phyloP scores from a whole-genome alignment of 495 filamentous ascomycete species.

The Sordaria brevicollis region DNA sequence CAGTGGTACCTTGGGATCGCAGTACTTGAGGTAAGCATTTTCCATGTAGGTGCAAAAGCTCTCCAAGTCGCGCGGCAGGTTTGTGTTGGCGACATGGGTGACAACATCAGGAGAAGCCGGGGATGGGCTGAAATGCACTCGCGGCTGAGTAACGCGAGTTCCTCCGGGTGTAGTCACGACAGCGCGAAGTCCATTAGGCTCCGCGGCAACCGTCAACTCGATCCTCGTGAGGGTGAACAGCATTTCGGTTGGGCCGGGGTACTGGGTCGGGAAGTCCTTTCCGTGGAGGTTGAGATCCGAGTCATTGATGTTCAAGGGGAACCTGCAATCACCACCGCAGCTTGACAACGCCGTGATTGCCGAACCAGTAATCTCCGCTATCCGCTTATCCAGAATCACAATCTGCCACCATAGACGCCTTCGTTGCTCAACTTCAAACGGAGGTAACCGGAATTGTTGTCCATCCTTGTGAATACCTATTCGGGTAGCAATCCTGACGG shows the following conservation, averaged over 20 bases:
- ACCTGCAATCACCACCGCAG: conserved; percentile 33
- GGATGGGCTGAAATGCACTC: conserved; percentile 24
- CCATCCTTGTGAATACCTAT: conserved; percentile 60
- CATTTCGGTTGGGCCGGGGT: conserved; percentile 40
- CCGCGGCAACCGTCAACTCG: conserved; percentile 38
- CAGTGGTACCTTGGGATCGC: conserved; percentile 51
- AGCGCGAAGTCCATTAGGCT: conserved; percentile 19
- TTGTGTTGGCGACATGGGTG: conserved; percentile 35
- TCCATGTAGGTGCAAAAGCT: conserved; percentile 47
- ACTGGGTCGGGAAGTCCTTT: conserved; percentile 32
- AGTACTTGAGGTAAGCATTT: conserved; percentile 47
- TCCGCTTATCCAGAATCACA: conserved; percentile 51
- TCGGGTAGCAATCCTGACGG: conserved; percentile 56
- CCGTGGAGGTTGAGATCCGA: conserved; percentile 40
- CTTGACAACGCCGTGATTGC: conserved; percentile 47
- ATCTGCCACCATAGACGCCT: conserved; percentile 66
- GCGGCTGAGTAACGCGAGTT: conserved; percentile 16
- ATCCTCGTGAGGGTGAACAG: conserved; percentile 38
- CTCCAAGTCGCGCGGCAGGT: conserved; percentile 39
- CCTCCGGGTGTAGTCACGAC: conserved; percentile 13
- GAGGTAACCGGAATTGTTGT: conserved; percentile 45
- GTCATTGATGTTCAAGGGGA: conserved; percentile 48
- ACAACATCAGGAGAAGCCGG: conserved; percentile 29
- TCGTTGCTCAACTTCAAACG: conserved; percentile 60
- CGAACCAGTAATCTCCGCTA: conserved; percentile 54